A percentile compares a stretch with the other conserved stretches of the same genome.
phyloP scores from a whole-genome alignment of 176 grass and related monocot species.

The Phoenix roebelenii region DNA sequence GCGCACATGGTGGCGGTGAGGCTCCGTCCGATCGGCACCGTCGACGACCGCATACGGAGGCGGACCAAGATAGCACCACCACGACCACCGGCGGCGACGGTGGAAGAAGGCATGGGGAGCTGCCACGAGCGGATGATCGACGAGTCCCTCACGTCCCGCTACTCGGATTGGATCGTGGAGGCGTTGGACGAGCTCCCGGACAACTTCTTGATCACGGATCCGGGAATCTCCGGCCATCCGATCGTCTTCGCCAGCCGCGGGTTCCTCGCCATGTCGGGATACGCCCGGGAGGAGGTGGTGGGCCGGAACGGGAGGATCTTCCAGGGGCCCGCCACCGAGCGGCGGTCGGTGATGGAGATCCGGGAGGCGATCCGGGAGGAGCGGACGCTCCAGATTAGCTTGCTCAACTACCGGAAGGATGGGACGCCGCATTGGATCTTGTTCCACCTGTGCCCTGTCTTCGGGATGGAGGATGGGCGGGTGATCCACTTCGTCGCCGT shows the following conservation, averaged over 20 bases:
- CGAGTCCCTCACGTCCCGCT: conserved; percentile 53
- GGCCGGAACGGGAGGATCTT: conserved; percentile 73
- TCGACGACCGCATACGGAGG: too few relatives aligned
- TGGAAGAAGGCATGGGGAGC: background rate
- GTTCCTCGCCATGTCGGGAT: conserved; percentile 53
- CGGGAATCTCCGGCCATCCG: conserved; percentile 64
- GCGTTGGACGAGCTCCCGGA: conserved; percentile 59
- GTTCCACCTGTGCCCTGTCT: conserved; percentile 78
- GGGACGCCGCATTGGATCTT: conserved; percentile 68
- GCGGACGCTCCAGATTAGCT: conserved; percentile 38
- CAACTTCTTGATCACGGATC: conserved; percentile 86
- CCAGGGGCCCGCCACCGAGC: conserved; percentile 73
- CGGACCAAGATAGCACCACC: too few relatives aligned
- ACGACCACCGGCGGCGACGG: background rate
- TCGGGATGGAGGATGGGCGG: conserved; percentile 39
- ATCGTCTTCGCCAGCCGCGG: conserved; percentile 79
- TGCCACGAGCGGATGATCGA: background rate
- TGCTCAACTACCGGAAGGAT: conserved; percentile 88
- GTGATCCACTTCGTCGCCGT: conserved; percentile 83
- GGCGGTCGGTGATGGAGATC: conserved; percentile 46
- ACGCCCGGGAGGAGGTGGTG: conserved; percentile 40
- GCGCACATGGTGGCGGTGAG: too few relatives aligned
- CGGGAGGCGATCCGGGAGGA: conserved; percentile 64
- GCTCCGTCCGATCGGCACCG: too few relatives aligned
- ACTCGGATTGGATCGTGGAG: conserved; percentile 81